These are phyloP conservation scores for Atkinsonella texensis DNA, from an alignment of 2,329 filamentous ascomycete species.

Conservation along the genomic window DNA sequence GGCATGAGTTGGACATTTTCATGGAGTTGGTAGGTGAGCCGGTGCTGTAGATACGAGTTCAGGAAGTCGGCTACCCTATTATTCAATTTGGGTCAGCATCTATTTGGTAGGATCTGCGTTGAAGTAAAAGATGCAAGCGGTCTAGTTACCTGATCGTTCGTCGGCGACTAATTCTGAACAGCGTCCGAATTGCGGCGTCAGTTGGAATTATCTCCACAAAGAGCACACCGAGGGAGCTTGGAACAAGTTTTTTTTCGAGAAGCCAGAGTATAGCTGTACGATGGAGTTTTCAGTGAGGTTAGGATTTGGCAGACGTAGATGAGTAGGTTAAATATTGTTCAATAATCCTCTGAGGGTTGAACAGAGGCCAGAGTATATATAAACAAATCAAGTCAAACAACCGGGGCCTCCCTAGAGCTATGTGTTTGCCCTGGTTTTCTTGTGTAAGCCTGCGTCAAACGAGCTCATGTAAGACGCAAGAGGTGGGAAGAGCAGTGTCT, in stretches of 20 bases:
- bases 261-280: no score
- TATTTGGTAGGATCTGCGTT: no score
- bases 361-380: neutral
- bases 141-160: no score
- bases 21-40: neutral
- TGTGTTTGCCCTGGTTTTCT: neutral
- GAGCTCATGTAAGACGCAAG: slow-evolving; percentile 2
- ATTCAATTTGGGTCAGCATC: neutral
- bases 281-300: no score
- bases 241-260: no score
- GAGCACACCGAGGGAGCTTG: no score
- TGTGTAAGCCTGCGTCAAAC: slow-evolving; percentile 2
- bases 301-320: no score
- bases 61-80: neutral
- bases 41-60: neutral
- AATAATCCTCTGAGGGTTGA: neutral
- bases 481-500: slow-evolving; percentile 1
- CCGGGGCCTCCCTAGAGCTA: neutral
- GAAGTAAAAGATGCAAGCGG: no score
- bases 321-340: no score
- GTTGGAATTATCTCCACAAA: no score
- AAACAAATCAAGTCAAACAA: neutral
- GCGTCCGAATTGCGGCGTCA: no score
- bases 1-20: slow-evolving; percentile 42
- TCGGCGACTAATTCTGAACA: no score